Evolutionary conservation across 2,329 filamentous ascomycete genomes (phyloP), one percentile per base, ranked within the genome.

Genomic region (Aureobasidium sp.): DNA sequence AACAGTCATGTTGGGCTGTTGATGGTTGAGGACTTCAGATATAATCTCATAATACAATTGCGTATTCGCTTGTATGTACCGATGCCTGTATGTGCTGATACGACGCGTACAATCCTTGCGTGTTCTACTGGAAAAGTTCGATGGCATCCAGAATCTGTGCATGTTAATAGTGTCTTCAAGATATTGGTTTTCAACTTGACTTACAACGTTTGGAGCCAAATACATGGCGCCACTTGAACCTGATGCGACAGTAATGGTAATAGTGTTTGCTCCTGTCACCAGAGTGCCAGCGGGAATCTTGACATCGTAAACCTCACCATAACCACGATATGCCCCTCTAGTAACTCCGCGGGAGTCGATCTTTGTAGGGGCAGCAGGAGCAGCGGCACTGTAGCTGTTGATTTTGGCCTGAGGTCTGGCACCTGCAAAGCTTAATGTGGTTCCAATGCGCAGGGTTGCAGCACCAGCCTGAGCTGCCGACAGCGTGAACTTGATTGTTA

Each of bases 291-390:
- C 74, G 0, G 85, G 83, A 51, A 88, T 80, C n/a, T 72, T 74
- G 49, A 84, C 80, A 63, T 85, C 79, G 68, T 88, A 88, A 6
- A 87, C 79, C 67, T 89, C 85, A 5, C 85, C 85, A 59, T 78
- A 75, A 0, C 86, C 86, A 8, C 84, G 77, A 68, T 88, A 88
- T 0, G 84, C 84, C 12, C 86, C 86, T 14, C 86, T 77, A 0
- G 86, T 88, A 1, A 88, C 79, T 14, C 86, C 86, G 17, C 86
- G 79, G 5, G 82, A 85, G 69, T 88, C 80, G 53, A 89, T 83
- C 73, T 86, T 86, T 11, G 70, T 0, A 83, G 53, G 53, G 12
- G 52, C 52, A 11, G 37, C 36, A 31, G 52, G 83, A 0, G 76
- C 75, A 0, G 77, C 64, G 1, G 77, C 78, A 11, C 70, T 76